These are phyloP conservation scores for Vigna mungo DNA, from an alignment of 306 rosid species.

Conservation along the genomic window DNA sequence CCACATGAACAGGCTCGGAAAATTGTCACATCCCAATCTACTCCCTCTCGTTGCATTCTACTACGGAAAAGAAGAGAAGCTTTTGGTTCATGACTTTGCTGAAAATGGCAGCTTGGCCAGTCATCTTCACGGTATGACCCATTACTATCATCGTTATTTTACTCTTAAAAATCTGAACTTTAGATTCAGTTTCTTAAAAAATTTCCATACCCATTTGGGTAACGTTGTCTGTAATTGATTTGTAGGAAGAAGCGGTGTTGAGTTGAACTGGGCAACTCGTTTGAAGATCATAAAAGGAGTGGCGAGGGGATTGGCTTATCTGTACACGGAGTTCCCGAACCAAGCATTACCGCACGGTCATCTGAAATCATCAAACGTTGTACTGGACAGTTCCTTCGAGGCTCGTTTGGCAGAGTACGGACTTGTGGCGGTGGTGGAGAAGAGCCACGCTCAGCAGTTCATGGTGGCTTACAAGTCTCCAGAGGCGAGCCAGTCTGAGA, in stretches of 20 bases:
- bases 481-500: conserved; percentile 51
- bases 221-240: not conserved
- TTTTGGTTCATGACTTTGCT: conserved; percentile 60
- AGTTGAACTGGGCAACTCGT: conserved; percentile 75
- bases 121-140: conserved; percentile 65
- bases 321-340: conserved; percentile 62
- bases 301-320: conserved; percentile 60
- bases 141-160: not conserved
- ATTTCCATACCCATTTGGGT: too few species aligned
- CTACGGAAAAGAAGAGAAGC: conserved; percentile 68
- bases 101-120: conserved; percentile 74
- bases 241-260: conserved; percentile 54
- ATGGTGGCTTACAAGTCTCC: conserved; percentile 75
- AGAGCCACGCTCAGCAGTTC: conserved; percentile 63
- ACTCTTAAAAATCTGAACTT: too few species aligned
- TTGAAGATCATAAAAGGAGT: conserved; percentile 86
- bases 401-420: conserved; percentile 72
- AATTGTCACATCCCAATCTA: conserved; percentile 65
- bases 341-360: conserved; percentile 72
- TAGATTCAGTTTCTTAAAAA: too few species aligned
- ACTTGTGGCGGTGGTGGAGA: conserved; percentile 52
- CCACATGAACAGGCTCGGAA: conserved; percentile 75
- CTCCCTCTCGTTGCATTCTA: conserved; percentile 70
- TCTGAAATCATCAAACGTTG: conserved; percentile 85
- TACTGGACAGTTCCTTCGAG: conserved; percentile 53